Base-by-base conservation (phyloP, 2,329 filamentous ascomycete genomes). In the Clonostachys rosea region DNA sequence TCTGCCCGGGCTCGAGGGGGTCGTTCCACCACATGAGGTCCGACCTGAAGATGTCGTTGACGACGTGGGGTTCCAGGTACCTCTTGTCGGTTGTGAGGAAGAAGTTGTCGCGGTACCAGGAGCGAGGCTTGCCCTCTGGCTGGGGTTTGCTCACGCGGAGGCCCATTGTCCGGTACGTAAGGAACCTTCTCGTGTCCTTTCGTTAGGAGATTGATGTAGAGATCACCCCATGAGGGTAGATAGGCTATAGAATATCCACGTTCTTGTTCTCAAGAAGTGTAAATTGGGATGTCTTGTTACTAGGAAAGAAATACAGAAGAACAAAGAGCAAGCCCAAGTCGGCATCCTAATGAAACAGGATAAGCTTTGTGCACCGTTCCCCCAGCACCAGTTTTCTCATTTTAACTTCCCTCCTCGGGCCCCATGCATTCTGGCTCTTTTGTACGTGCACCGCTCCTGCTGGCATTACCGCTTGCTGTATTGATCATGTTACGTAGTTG, bases 21-120 rank as follows among this genome's bases (percentile, higher is more conserved):
- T 71, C 71, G 18, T 79, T 75, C 81, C 84, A 86, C 70, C 82
- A 84, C 58, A 84, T 65, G 48, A 77, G 62, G 36, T 83, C 78
- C 1, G 75, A 76, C 14, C 59, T 70, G 52, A 85, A 77, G 18
- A 76, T 79, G 6, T 68, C 65, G 55, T 80, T 80, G 54, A 86
- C 66, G 34, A 73, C 73, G 35, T 70, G 60, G 20, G 77, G 64
- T 45, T 83, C 74, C 49, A 87, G 63, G 45, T 79, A 74, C 10
- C 64, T 58, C 33, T 73, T 74, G 57, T 86, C 76, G 36, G 81
- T 85, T 30, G 82, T 86, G 61, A 85, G 68, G 54, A 83, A 64
- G 61, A 80, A 85, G 47, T 73, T 69, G 52, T 75, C 71, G 40
- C 70, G 69, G 53, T 71, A 73, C 78, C 78, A 81, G 50, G 67